Evolutionary conservation across 2,329 filamentous ascomycete genomes (phyloP).

Genomic region (Hymenoscyphus fructigenus): DNA sequence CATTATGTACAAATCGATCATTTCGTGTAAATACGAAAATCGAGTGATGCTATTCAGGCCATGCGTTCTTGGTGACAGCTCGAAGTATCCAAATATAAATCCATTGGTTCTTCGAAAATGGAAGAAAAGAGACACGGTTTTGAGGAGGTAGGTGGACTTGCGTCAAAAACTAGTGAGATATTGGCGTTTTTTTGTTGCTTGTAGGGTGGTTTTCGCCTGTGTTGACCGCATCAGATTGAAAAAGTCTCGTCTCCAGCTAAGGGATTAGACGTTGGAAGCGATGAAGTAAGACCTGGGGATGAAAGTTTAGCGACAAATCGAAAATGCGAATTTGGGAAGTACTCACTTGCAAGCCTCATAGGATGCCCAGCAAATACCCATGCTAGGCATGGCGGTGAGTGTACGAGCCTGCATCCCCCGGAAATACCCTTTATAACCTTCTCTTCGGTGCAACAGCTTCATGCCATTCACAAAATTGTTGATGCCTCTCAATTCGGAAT

Average conservation of each 20-base stretch:
- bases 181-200: slow-evolving; percentile 1
- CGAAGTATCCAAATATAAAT: slow-evolving; percentile 14
- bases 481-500: slow-evolving; percentile 60
- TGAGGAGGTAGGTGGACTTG: not conserved
- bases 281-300: slow-evolving; percentile 58
- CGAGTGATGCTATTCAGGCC: slow-evolving; percentile 4
- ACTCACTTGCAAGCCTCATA: slow-evolving; percentile 68
- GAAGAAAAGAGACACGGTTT: slow-evolving; percentile 3
- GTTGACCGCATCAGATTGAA: not conserved
- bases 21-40: slow-evolving; percentile 4
- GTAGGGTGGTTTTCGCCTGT: not conserved
- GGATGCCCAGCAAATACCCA: slow-evolving; percentile 96
- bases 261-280: slow-evolving; percentile 43
- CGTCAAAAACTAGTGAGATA: not conserved
- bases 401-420: slow-evolving; percentile 89
- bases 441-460: slow-evolving; percentile 58
- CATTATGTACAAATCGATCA: slow-evolving; percentile 15
- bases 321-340: not conserved
- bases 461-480: slow-evolving; percentile 35
- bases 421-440: slow-evolving; percentile 86
- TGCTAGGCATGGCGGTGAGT: slow-evolving; percentile 96
- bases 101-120: slow-evolving; percentile 2
- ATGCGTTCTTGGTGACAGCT: not conserved
- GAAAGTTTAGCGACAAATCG: slow-evolving; percentile 13
- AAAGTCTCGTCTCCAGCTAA: not conserved